Base-by-base conservation (phyloP, 192 early-diverging fungal species). In the Coemansia sp. region DNA sequence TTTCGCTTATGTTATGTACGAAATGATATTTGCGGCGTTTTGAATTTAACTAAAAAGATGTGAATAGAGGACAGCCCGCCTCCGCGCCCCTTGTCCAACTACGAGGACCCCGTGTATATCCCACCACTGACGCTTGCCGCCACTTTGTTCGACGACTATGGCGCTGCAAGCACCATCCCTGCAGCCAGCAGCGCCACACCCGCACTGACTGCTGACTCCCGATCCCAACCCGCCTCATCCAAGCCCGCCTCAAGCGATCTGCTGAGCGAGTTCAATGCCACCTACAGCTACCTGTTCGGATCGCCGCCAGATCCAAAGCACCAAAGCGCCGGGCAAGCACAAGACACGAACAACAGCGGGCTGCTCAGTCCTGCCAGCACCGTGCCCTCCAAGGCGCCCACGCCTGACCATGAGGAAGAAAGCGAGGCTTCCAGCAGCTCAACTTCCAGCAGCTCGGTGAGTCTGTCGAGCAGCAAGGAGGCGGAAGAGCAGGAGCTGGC, bases 91-190 rank as follows among this genome's bases (percentile, higher is more conserved):
- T 56, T 76, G 51, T 56, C 73, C 1, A 30, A 55, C 55, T 76
- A 69, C 51, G 73, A 76, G 23, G 73, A 76, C 38, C 73, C 73
- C 5, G 53, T 63, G 41, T 76, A 76, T 67, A 70, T 76, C 10
- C 73, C 73, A 16, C 73, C 73, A 15, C 73, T 70, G n/a, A 76
- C 73, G 14, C 58, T 76, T 28, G 62, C 67, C 9, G 59, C 62
- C 40, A 70, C 73, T 12, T 62, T 76, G 52, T 53, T 64, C 36
- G 66, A 76, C 44, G 73, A 76, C 23, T 76, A 76, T 18, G 57
- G 62, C 31, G 51, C 51, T 40, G 40, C 61, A 15, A 53, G 62
- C 30, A 59, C 40, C 38, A 36, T 41, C 47, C 28, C 54, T 20
- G 30, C 49, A 6, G 37, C 58, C 21, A 30, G 7, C 34, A 6